Evolutionary conservation across 1,284 basidiomycete genomes (phyloP), one percentile per base, ranked within the genome.

Genomic region (Ceratobasidium sp.): DNA sequence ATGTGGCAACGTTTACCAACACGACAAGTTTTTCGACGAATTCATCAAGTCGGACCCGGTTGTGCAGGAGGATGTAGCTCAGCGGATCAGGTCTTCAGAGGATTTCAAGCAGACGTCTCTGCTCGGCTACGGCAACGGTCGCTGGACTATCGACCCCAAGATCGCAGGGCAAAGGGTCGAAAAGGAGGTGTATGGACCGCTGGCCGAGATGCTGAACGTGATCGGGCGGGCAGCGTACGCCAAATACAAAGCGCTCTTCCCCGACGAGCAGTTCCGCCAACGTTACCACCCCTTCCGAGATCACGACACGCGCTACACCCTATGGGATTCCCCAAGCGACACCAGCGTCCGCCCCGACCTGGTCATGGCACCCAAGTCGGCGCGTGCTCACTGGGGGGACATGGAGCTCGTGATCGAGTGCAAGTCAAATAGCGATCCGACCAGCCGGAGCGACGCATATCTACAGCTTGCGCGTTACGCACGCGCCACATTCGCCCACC

Each of bases 401-500:
- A 30, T 74, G 6, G 57, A 74, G 44, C 44, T 74, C n/a, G 41
- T 74, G 16, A 44, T 60, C 44, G 70, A 74, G 41, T 74, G 70
- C 59, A 74, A 74, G 59, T 33, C 38, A 8, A 18, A n/a, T 23
- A 18, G 14, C n/a, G 38, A 23, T 1, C n/a, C 8, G 27, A 52
- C 5, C 2, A 1, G 18, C 33, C 59, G 23, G n/a, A 67, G 33
- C 57, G 5, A 74, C 0, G 70, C 70, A 6, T 60, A 60, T n/a
- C 16, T 74, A 27, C 70, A 74, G 59, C 70, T 74, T 27, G 41
- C 70, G 6, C 70, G 70, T 41, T 74, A 74, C 59, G 70, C 70
- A 23, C 41, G 59, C 4, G 41, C 57, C 18, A 14, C 62, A 8
- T 74, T 74, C 30, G 57, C 70, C 4, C 70, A 74, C 44, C 70